A percentile compares a stretch with the other conserved stretches of the same genome.
phyloP scores from a whole-genome alignment of 192 early-diverging fungal genomes.

The Linnemannia elongata region DNA sequence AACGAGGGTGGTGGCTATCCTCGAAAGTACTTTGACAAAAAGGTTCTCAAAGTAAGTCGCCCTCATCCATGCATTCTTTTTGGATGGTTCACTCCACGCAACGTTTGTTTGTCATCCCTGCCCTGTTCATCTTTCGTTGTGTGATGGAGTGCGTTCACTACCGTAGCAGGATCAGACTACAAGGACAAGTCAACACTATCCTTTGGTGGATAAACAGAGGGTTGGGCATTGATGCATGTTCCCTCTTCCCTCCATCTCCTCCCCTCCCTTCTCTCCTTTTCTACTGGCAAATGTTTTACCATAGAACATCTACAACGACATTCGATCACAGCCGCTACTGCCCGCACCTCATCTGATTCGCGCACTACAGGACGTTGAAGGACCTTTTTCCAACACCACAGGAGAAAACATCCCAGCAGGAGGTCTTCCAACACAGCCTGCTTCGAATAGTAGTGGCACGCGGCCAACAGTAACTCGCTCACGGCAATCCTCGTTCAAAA shows the following conservation, averaged over 20 bases:
- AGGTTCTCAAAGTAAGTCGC: constrained; percentile 35
- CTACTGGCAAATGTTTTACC: not conserved
- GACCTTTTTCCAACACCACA: not conserved
- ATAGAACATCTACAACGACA: constrained; percentile 55
- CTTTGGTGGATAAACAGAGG: not conserved
- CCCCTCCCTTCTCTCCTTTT: not conserved
- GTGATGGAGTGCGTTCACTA: too few relatives aligned
- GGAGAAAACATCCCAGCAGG: not conserved
- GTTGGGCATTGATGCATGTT: not conserved
- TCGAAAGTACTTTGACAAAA: constrained; percentile 43
- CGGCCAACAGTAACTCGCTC: not conserved
- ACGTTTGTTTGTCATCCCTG: not conserved
- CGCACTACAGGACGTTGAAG: not conserved
- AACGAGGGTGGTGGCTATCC: constrained; percentile 50
- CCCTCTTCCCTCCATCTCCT: not conserved
- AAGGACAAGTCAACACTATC: not conserved
- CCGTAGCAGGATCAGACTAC: not conserved
- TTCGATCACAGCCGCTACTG: constrained; percentile 34
- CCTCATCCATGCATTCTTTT: not conserved
- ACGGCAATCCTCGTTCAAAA: constrained; percentile 23
- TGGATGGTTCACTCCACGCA: too few relatives aligned
- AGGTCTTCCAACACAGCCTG: not conserved
- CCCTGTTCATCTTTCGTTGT: not conserved
- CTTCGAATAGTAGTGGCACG: not conserved
- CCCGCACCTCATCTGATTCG: constrained; percentile 46